Base-by-base conservation (phyloP, 1,284 basidiomycete species). In the Veloporphyrellus conicus region DNA sequence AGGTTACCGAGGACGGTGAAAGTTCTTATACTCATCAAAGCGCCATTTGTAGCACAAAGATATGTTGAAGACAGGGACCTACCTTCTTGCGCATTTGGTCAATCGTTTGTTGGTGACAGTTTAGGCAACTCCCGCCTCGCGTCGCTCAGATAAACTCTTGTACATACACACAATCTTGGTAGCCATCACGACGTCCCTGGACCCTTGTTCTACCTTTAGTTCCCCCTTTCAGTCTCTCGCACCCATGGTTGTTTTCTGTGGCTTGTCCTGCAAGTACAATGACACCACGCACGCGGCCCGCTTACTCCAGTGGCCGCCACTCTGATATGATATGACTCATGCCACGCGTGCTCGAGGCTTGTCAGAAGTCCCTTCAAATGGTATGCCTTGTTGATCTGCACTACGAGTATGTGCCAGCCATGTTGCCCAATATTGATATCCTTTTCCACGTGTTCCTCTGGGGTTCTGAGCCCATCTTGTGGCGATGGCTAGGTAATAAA, bases 1-100 rank as follows among this genome's bases (percentile, higher is more conserved):
- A 53, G n/a, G 45, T 61, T 53, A 28, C 45, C 43, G 52, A 35
- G 46, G 37, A 50, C 41, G 35, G 31, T 25, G 44, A 41, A 47
- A 25, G 49, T 43, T 66, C 58, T 64, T 64, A 64, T 64, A 68
- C 57, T 52, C 44, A 33, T 42, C 25, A 43, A 47, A 35, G 45
- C 11, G 38, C 60, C 57, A 47, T 61, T 62, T 67, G 45, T 25
- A 64, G 66, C 37, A 68, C 54, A 68, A 64, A 53, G 63, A 63
- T 63, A 62, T 68, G 66, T 66, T 53, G 29, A 33, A 49, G 45
- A 50, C 39, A 56, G 56, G 47, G 54, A 54, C 55, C 22, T 52
- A 45, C 65, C 38, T 68, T 67, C 49, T 61, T 52, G 54, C 62
- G 22, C 40, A 52, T 68, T 68, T 68, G 63, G 63, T 47, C 52